Conservation (phyloP, 1,139 yeast species). For the Pichia sp. region DNA sequence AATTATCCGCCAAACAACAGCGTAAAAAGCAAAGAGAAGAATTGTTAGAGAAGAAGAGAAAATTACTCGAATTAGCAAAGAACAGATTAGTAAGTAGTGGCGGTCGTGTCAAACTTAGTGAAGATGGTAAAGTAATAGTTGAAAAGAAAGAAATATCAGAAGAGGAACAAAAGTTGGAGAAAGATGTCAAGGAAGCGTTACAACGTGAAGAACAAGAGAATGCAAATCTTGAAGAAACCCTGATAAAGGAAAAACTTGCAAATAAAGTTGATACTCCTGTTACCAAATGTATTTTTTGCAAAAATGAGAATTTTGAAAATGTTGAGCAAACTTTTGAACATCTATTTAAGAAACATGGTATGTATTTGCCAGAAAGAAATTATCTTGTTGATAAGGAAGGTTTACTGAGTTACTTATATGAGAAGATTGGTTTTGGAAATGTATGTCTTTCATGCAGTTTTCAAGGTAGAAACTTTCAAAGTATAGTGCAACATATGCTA, state of each 20-base stretch:
- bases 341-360: slow-evolving; percentile 72
- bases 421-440: slow-evolving; percentile 78
- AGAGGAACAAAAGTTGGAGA: slow-evolving; percentile 15
- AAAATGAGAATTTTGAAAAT: slow-evolving; percentile 34
- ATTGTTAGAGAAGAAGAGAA: slow-evolving; percentile 52
- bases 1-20: slow-evolving; percentile 52
- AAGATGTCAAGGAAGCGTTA: slow-evolving; percentile 17
- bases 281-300: slow-evolving; percentile 74
- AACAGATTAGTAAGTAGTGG: slow-evolving; percentile 41
- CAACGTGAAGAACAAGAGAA: slow-evolving; percentile 18
- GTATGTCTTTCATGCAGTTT: slow-evolving; percentile 78
- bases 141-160: slow-evolving; percentile 13
- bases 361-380: slow-evolving; percentile 76
- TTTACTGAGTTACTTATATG: slow-evolving; percentile 64
- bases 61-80: slow-evolving; percentile 54
- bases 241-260: slow-evolving; percentile 49
- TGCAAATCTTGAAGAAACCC: slow-evolving; percentile 35
- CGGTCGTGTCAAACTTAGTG: slow-evolving; percentile 25
- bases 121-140: slow-evolving; percentile 19
- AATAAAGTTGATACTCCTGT: slow-evolving; percentile 64
- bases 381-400: slow-evolving; percentile 68
- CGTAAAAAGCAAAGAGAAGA: slow-evolving; percentile 62
- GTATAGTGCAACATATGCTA: slow-evolving; percentile 85
- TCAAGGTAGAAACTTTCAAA: slow-evolving; percentile 76
- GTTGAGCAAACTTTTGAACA: slow-evolving; percentile 64